Evolutionary conservation across 2,329 filamentous ascomycete species (phyloP).

Genomic region (Didymella lethalis): DNA sequence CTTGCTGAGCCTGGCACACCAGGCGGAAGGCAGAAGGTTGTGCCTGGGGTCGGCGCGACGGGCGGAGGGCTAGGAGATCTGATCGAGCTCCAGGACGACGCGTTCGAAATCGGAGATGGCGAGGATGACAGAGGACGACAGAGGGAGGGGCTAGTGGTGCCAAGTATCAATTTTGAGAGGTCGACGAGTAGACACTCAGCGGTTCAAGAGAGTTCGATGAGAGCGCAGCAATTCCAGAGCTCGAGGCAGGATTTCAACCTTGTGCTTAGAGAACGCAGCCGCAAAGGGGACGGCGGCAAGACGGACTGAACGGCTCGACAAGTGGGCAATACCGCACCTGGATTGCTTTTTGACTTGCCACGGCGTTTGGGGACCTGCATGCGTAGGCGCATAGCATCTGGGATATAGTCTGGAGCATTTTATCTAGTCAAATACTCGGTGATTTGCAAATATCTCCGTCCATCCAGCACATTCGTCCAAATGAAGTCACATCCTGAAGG

Average conservation of each 20-base stretch:
- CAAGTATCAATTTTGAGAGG: conserved; percentile 14
- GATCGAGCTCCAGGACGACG: conserved; percentile 73
- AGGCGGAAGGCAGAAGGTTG: conserved; percentile 42
- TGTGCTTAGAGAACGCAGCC: conserved; percentile 38
- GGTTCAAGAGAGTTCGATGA: conserved; percentile 6
- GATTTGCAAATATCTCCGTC: background rate
- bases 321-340: background rate
- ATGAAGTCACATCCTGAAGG: background rate
- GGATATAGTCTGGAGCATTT: background rate
- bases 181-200: conserved; percentile 28
- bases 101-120: conserved; percentile 54
- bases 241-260: conserved; percentile 44
- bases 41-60: conserved; percentile 50
- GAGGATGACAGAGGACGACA: conserved; percentile 39
- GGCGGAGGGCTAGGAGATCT: conserved; percentile 66
- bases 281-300: conserved; percentile 38
- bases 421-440: background rate
- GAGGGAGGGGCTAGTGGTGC: conserved; percentile 16
- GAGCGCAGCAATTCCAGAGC: conserved; percentile 41
- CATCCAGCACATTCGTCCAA: background rate
- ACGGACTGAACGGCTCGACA: conserved; percentile 34
- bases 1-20: conserved; percentile 45
- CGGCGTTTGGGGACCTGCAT: background rate
- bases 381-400: background rate
- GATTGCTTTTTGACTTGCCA: background rate